A percentile compares a stretch with the other conserved stretches of the same genome.
Conservation (phyloP, 352 stramenopile genomes). For the Thalassiosira exigua region DNA sequence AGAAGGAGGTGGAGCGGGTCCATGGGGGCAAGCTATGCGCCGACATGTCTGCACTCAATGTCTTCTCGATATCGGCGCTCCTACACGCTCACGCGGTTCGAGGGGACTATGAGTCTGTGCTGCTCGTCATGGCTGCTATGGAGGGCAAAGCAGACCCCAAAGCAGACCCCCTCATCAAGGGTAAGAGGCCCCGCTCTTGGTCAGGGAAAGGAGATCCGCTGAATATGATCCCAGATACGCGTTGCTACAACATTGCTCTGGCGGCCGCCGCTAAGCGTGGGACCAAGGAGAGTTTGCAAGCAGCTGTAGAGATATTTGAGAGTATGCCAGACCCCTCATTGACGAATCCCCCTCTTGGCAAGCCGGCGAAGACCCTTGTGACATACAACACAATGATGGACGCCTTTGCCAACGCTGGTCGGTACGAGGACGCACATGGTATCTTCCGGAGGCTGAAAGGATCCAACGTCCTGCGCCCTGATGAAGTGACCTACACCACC, state of each 20-base stretch:
- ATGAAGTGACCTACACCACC: slow-evolving; percentile 78
- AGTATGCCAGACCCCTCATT: slow-evolving; percentile 64
- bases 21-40: slow-evolving; percentile 41
- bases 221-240: slow-evolving; percentile 71
- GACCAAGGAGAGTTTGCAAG: slow-evolving; percentile 59
- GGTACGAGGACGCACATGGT: slow-evolving; percentile 64
- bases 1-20: slow-evolving; percentile 21
- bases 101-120: slow-evolving; percentile 66
- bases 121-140: slow-evolving; percentile 73
- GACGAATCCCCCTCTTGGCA: slow-evolving; percentile 42
- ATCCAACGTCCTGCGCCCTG: slow-evolving; percentile 59
- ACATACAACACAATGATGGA: slow-evolving; percentile 83
- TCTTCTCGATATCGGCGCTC: slow-evolving; percentile 73
- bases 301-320: slow-evolving; percentile 74
- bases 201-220: slow-evolving; percentile 67
- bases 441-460: slow-evolving; percentile 74
- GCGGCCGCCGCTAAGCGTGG: slow-evolving; percentile 60
- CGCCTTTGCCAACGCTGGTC: slow-evolving; percentile 62
- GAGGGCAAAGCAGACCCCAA: slow-evolving; percentile 63
- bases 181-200: slow-evolving; percentile 60
- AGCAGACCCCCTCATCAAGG: slow-evolving; percentile 47
- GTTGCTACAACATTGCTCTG: slow-evolving; percentile 82
- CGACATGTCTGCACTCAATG: slow-evolving; percentile 71
- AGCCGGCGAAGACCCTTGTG: slow-evolving; percentile 68
- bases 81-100: slow-evolving; percentile 73